These are phyloP conservation scores for Astrocystis sublimbata DNA, from an alignment of 495 filamentous ascomycete genomes.

Conservation along the genomic window DNA sequence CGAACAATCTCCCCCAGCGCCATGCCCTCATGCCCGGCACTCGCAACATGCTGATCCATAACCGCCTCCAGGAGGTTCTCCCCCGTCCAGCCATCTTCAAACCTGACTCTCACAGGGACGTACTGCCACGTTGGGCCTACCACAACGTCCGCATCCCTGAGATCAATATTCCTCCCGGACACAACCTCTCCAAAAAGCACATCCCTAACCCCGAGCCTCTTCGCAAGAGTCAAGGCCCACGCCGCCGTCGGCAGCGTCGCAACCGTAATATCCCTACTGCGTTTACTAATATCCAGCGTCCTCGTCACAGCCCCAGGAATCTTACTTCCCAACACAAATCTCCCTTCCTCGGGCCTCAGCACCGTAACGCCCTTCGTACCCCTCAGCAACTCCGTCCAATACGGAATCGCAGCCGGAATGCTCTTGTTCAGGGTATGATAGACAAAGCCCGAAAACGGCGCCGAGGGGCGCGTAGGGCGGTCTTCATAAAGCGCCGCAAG, in stretches of 20 bases:
- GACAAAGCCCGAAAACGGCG: conserved; percentile 63
- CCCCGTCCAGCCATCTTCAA: conserved; percentile 29
- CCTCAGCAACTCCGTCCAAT: conserved; percentile 59
- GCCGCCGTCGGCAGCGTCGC: conserved; percentile 61
- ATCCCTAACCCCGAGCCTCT: conserved; percentile 47
- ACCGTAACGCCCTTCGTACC: conserved; percentile 55
- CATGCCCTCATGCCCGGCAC: conserved; percentile 39
- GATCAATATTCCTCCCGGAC: conserved; percentile 56
- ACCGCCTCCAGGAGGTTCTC: conserved; percentile 35
- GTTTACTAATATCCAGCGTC: conserved; percentile 44
- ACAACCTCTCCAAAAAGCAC: conserved; percentile 64
- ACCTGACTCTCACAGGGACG: conserved; percentile 39
- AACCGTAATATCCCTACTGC: conserved; percentile 53
- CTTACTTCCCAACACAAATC: too few species aligned
- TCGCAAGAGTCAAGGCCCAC: conserved; percentile 62
- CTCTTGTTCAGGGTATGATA: conserved; percentile 41
- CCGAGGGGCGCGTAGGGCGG: conserved; percentile 34
- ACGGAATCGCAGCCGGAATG: conserved; percentile 42
- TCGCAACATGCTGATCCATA: conserved; percentile 42
- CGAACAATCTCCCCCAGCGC: conserved; percentile 38
- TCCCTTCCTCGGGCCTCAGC: too few species aligned
- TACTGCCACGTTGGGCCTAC: conserved; percentile 49
- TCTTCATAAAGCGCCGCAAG: conserved; percentile 40
- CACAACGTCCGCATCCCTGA: conserved; percentile 48
- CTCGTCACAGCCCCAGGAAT: conserved; percentile 41